Evolutionary conservation across 495 filamentous ascomycete genomes (phyloP).

Genomic region (Cenococcum geophilum): DNA sequence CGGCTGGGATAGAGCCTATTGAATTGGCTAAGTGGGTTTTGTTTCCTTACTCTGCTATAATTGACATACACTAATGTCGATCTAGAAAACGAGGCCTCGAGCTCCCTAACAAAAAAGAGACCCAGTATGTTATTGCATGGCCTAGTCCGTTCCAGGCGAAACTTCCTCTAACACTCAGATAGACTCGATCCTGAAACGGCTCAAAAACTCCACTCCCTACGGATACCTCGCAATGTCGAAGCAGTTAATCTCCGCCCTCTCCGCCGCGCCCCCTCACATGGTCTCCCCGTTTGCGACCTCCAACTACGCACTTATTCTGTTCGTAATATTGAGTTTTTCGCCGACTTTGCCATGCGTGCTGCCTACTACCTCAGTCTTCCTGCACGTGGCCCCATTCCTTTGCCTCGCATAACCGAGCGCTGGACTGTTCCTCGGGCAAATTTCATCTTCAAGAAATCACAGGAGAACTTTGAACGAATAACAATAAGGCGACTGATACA

Average conservation of each 20-base stretch:
- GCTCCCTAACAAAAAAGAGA: slow-evolving; percentile 14
- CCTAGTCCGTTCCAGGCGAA: too few species aligned
- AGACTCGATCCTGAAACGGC: slow-evolving; percentile 11
- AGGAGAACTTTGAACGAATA: slow-evolving; percentile 94
- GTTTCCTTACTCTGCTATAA: not conserved
- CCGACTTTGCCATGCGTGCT: slow-evolving; percentile 89
- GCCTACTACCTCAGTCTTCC: slow-evolving; percentile 90
- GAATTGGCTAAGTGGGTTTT: slow-evolving; percentile 25
- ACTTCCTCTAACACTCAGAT: not conserved
- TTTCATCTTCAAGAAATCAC: slow-evolving; percentile 93
- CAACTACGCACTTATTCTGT: slow-evolving; percentile 88
- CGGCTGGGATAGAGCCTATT: slow-evolving; percentile 22
- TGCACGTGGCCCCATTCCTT: slow-evolving; percentile 79
- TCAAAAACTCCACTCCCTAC: slow-evolving; percentile 39
- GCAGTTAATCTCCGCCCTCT: slow-evolving; percentile 81
- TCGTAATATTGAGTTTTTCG: slow-evolving; percentile 88
- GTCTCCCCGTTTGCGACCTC: slow-evolving; percentile 79
- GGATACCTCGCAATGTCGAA: slow-evolving; percentile 70
- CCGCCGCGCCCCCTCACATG: slow-evolving; percentile 63
- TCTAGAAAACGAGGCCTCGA: slow-evolving; percentile 22
- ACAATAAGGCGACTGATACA: slow-evolving; percentile 83
- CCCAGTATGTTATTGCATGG: not conserved
- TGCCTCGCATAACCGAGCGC: slow-evolving; percentile 76
- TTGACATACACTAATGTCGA: not conserved
- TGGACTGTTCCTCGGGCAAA: slow-evolving; percentile 90